These are phyloP conservation scores for Populus deltoides DNA, from an alignment of 345 rosid genomes.

Conservation along the genomic window DNA sequence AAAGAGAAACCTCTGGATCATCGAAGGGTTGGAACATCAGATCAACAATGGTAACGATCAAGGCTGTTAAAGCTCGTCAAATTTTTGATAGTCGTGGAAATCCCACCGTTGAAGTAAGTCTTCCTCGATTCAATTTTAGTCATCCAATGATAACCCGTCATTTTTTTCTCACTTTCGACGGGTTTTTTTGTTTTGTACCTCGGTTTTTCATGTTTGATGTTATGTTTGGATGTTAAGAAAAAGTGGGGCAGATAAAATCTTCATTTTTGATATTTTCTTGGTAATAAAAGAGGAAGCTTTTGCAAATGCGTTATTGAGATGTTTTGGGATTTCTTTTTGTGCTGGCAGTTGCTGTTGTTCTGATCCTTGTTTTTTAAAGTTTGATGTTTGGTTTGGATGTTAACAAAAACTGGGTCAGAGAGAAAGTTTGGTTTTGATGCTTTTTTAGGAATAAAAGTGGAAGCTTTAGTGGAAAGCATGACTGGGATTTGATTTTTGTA, in stretches of 20 bases:
- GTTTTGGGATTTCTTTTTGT: too few relatives aligned
- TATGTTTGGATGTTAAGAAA: neutral
- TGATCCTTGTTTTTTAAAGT: neutral
- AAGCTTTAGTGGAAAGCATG: neutral
- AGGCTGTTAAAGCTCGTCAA: conserved; percentile 74
- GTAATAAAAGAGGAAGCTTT: neutral
- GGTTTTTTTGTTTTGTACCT: neutral
- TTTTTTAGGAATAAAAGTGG: too few relatives aligned
- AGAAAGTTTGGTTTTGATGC: too few relatives aligned
- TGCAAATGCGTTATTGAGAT: neutral
- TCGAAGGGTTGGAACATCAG: neutral
- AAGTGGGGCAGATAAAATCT: too few relatives aligned
- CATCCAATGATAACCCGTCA: neutral
- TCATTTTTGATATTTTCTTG: too few relatives aligned
- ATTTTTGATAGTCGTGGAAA: conserved; percentile 99
- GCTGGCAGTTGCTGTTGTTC: neutral
- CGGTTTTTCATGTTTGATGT: neutral
- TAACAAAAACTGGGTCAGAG: neutral
- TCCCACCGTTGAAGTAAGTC: conserved; percentile 86
- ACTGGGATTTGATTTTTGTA: neutral
- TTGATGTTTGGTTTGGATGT: neutral
- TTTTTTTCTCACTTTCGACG: neutral
- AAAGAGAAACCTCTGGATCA: neutral
- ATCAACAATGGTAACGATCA: conserved; percentile 43
- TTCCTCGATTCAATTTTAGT: neutral